A percentile compares a stretch with the other conserved stretches of the same genome.
phyloP scores from a whole-genome alignment of 2,329 filamentous ascomycete species.

The Torrubiellomyces zombiae region DNA sequence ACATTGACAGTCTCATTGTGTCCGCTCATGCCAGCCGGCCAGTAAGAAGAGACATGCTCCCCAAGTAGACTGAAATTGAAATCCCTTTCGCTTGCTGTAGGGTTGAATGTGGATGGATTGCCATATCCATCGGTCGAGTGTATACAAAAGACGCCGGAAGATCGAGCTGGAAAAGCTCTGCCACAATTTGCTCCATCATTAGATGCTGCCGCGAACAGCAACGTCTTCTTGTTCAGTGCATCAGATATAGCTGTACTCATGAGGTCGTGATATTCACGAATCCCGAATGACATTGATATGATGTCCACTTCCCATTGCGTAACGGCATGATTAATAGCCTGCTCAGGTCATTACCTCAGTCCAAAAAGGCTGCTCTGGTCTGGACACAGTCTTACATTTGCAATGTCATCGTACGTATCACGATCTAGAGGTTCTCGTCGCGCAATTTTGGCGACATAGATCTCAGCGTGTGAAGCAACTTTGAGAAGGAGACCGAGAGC shows the following conservation, averaged over 20 bases:
- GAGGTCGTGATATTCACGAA: conserved; percentile 3
- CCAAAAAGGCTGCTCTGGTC: too few relatives aligned
- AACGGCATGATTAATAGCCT: conserved; percentile 10
- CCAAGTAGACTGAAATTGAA: too few relatives aligned
- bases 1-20: not conserved
- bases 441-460: too few relatives aligned
- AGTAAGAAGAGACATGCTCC: not conserved
- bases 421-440: too few relatives aligned
- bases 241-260: not conserved
- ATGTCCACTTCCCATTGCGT: conserved; percentile 8
- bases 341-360: too few relatives aligned
- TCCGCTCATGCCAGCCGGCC: conserved; percentile 1
- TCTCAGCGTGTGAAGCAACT: too few relatives aligned
- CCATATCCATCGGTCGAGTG: conserved; percentile 6
- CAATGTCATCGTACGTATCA: too few relatives aligned
- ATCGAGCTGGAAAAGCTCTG: conserved; percentile 4
- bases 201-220: conserved; percentile 2
- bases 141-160: conserved; percentile 5
- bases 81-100: too few relatives aligned
- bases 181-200: conserved; percentile 1
- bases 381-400: too few relatives aligned
- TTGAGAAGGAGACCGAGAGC: too few relatives aligned
- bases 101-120: conserved; percentile 3
- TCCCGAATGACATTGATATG: conserved; percentile 12
- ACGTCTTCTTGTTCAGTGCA: not conserved